phyloP scores from a whole-genome alignment of 805 yeast species.

The Sugiyamaella qingdaonensis region DNA sequence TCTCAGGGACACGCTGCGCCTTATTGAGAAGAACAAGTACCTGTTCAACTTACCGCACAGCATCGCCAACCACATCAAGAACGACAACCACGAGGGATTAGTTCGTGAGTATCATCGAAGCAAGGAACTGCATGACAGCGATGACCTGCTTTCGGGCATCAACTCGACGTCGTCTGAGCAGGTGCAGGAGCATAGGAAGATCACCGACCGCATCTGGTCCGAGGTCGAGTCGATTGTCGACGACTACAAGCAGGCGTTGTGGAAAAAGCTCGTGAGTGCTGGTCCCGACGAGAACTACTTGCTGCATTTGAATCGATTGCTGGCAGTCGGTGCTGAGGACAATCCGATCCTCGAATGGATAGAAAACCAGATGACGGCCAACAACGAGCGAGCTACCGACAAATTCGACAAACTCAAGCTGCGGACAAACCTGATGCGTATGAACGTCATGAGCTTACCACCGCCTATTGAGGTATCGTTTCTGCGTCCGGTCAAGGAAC shows the following conservation, averaged over 20 bases:
- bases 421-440: slow-evolving; percentile 21
- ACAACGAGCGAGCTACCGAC: slow-evolving; percentile 39
- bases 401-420: slow-evolving; percentile 36
- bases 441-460: slow-evolving; percentile 23
- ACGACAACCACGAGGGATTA: slow-evolving; percentile 54
- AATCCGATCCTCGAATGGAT: slow-evolving; percentile 67
- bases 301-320: slow-evolving; percentile 45
- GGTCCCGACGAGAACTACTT: slow-evolving; percentile 33
- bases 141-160: slow-evolving; percentile 15
- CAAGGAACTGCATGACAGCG: slow-evolving; percentile 30
- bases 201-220: slow-evolving; percentile 52
- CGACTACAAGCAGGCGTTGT: slow-evolving; percentile 49
- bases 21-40: slow-evolving; percentile 49
- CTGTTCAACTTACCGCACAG: slow-evolving; percentile 56
- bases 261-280: slow-evolving; percentile 43
- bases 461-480: slow-evolving; percentile 29
- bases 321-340: slow-evolving; percentile 59
- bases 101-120: slow-evolving; percentile 56
- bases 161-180: slow-evolving; percentile 13
- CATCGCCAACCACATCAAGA: slow-evolving; percentile 40
- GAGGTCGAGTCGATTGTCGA: slow-evolving; percentile 53
- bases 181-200: slow-evolving; percentile 30
- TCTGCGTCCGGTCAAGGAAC: slow-evolving; percentile 16
- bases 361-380: slow-evolving; percentile 42
- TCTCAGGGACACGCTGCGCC: slow-evolving; percentile 45